Percentiles rank a stretch among this genome's conserved stretches.
Conservation (phyloP, 1,284 basidiomycete genomes). For the Cutaneotrichosporon curvatum region DNA sequence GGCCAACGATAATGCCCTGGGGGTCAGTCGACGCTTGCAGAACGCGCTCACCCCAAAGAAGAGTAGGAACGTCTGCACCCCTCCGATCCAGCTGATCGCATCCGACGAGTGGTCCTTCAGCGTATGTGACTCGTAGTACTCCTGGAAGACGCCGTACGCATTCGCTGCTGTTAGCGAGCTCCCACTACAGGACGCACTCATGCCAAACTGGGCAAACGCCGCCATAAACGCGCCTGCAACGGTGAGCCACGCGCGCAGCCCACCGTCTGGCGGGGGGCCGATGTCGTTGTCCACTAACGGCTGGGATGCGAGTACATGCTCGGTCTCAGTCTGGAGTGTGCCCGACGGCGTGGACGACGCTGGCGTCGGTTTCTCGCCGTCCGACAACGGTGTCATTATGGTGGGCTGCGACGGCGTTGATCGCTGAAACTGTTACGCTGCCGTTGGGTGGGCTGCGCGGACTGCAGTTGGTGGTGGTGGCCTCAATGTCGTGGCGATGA, state of each 20-base stretch:
- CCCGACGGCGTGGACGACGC: no score
- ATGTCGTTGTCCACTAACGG: not conserved
- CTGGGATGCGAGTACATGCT: not conserved
- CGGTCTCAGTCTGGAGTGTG: no score
- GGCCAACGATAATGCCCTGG: slow-evolving; percentile 40
- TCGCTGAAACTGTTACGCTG: no score
- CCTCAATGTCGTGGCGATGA: no score
- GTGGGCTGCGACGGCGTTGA: no score
- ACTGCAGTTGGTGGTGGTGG: no score
- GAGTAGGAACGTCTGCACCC: slow-evolving; percentile 5
- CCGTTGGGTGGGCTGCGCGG: no score
- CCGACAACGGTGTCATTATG: no score
- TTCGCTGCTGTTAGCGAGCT: slow-evolving; percentile 12
- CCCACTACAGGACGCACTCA: no score
- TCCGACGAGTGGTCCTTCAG: slow-evolving; percentile 2
- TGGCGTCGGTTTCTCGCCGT: no score
- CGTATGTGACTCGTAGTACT: slow-evolving; percentile 23
- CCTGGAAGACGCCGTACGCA: slow-evolving; percentile 25
- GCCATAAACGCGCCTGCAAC: slow-evolving; percentile 3
- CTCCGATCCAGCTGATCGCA: slow-evolving; percentile 5
- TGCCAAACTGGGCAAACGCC: slow-evolving; percentile 3
- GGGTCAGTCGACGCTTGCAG: no score
- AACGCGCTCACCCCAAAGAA: slow-evolving; percentile 2
- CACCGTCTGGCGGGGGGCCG: slow-evolving; percentile 5
- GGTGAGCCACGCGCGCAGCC: slow-evolving; percentile 4